These are phyloP conservation scores for Aspergillus ellipticus DNA, from an alignment of 495 filamentous ascomycete species.

Conservation along the genomic window DNA sequence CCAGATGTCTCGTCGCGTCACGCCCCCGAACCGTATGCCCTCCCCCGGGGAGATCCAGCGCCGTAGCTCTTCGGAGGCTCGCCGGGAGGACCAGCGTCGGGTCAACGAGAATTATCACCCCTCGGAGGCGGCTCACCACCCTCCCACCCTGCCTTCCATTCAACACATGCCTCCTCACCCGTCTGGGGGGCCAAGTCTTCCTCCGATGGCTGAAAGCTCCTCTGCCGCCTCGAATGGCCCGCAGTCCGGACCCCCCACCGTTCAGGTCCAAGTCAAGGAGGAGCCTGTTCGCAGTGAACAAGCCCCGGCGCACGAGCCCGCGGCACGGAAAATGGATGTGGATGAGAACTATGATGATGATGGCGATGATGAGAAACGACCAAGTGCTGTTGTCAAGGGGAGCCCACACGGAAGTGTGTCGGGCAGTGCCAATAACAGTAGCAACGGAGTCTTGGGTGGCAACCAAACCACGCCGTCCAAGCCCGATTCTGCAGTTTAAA, in stretches of 20 bases:
- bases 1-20: slow-evolving; percentile 70
- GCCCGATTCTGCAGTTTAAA: slow-evolving; percentile 31
- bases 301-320: slow-evolving; percentile 66
- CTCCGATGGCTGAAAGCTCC: slow-evolving; percentile 54
- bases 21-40: slow-evolving; percentile 52
- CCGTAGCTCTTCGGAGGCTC: slow-evolving; percentile 74
- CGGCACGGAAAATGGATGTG: slow-evolving; percentile 91
- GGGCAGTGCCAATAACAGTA: slow-evolving; percentile 27
- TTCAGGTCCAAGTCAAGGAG: slow-evolving; percentile 42
- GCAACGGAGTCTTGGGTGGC: slow-evolving; percentile 28
- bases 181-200: slow-evolving; percentile 40
- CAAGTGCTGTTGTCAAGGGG: slow-evolving; percentile 32
- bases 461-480: slow-evolving; percentile 33
- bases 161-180: slow-evolving; percentile 66
- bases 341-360: slow-evolving; percentile 96
- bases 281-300: slow-evolving; percentile 51
- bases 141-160: slow-evolving; percentile 66
- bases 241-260: slow-evolving; percentile 44
- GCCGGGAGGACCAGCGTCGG: slow-evolving; percentile 65
- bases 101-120: slow-evolving; percentile 78
- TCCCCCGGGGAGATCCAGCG: slow-evolving; percentile 69
- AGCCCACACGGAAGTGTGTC: slow-evolving; percentile 41
- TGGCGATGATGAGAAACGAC: slow-evolving; percentile 74
- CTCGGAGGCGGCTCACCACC: slow-evolving; percentile 87
- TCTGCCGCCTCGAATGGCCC: slow-evolving; percentile 60